phyloP scores from a whole-genome alignment of 179 eudicot genomes.

The Beta lomatogona region DNA sequence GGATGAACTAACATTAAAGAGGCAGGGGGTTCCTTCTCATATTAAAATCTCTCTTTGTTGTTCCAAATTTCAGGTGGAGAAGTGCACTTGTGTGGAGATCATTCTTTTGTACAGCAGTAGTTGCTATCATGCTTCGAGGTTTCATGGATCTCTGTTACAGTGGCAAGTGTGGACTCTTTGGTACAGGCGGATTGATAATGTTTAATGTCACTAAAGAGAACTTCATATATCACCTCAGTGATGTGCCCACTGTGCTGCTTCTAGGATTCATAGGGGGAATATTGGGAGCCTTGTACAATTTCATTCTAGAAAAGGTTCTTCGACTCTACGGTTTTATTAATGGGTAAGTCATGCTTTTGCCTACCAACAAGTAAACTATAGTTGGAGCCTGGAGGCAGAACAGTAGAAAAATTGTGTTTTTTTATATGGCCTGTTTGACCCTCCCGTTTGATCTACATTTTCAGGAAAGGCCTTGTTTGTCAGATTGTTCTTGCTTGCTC shows the following conservation, averaged over 20 bases:
- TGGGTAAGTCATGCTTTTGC: slow-evolving; percentile 48
- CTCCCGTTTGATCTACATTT: slow-evolving; percentile 17
- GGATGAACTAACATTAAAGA: background rate
- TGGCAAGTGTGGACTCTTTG: slow-evolving; percentile 93
- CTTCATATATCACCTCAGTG: slow-evolving; percentile 59
- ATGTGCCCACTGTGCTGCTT: slow-evolving; percentile 76
- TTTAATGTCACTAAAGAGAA: slow-evolving; percentile 73
- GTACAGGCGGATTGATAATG: slow-evolving; percentile 96
- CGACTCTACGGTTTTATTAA: slow-evolving; percentile 61
- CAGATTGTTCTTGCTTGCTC: slow-evolving; percentile 70
- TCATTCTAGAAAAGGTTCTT: slow-evolving; percentile 59
- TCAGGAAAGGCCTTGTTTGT: slow-evolving; percentile 72
- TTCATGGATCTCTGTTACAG: slow-evolving; percentile 75
- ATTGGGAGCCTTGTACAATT: slow-evolving; percentile 73
- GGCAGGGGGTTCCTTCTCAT: background rate
- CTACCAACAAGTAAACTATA: background rate
- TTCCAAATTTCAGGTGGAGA: slow-evolving; percentile 78
- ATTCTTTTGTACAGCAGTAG: slow-evolving; percentile 81
- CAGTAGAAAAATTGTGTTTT: background rate
- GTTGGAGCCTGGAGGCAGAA: background rate
- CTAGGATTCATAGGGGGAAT: slow-evolving; percentile 81
- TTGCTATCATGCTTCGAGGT: slow-evolving; percentile 84
- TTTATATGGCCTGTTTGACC: slow-evolving; percentile 3
- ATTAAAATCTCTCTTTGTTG: background rate
- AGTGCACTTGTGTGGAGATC: slow-evolving; percentile 95